Conservation (phyloP, 1,284 basidiomycete genomes). For the Papiliotrema fonsecae region DNA sequence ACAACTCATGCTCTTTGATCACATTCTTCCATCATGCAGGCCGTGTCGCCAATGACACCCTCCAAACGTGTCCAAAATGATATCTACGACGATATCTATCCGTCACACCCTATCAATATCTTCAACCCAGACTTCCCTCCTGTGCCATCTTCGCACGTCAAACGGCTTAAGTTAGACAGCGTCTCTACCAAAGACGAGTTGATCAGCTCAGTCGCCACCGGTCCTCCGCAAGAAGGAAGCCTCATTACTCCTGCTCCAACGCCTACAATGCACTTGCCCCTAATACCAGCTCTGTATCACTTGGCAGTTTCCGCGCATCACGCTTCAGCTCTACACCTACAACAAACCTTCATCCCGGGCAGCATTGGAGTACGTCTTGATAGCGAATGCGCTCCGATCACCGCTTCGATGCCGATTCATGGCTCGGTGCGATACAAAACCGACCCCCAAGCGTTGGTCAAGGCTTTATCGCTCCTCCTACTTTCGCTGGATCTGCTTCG, state of each 20-base stretch:
- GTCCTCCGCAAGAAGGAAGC: too few relatives aligned
- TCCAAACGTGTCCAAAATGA: too few relatives aligned
- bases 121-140: too few relatives aligned
- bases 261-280: background rate
- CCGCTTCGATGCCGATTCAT: background rate
- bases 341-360: slow-evolving; percentile 35
- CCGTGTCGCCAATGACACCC: too few relatives aligned
- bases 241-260: background rate
- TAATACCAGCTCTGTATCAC: slow-evolving; percentile 23
- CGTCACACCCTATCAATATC: too few relatives aligned
- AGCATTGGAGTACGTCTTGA: background rate
- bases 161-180: too few relatives aligned
- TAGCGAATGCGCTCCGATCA: slow-evolving; percentile 4
- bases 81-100: too few relatives aligned
- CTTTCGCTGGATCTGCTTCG: slow-evolving; percentile 32
- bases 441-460: slow-evolving; percentile 22
- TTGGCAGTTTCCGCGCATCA: slow-evolving; percentile 28
- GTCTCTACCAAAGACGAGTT: too few relatives aligned
- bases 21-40: too few relatives aligned
- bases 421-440: slow-evolving; percentile 17
- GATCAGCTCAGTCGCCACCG: too few relatives aligned
- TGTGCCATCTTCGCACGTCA: too few relatives aligned
- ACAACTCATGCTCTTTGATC: too few relatives aligned
- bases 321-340: slow-evolving; percentile 24
- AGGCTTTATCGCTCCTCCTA: slow-evolving; percentile 25